These are phyloP conservation scores for Furcasterigmium sp. DNA, from an alignment of 2,329 filamentous ascomycete genomes.

Conservation along the genomic window DNA sequence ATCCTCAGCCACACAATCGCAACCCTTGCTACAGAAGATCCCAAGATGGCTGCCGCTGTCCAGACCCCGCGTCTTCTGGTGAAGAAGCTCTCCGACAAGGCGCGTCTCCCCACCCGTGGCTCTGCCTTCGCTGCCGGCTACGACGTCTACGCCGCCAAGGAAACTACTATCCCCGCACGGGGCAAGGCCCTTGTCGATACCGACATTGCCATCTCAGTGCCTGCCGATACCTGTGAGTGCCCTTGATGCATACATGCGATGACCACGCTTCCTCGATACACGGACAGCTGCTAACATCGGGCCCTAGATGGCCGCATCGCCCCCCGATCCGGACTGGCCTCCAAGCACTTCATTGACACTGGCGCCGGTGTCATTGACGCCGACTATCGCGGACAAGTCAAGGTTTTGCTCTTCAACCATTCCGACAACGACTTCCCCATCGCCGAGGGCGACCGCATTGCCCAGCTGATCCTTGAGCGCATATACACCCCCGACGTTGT, in stretches of 20 bases:
- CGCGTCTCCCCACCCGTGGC: conserved; percentile 80
- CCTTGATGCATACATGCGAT: background rate
- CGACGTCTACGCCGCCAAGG: conserved; percentile 78
- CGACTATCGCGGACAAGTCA: conserved; percentile 91
- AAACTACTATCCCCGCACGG: conserved; percentile 70
- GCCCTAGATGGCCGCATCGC: conserved; percentile 76
- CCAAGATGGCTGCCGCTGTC: conserved; percentile 27
- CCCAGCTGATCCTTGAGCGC: conserved; percentile 89
- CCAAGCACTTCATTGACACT: conserved; percentile 94
- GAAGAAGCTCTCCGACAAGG: conserved; percentile 79
- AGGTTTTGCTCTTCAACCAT: conserved; percentile 93
- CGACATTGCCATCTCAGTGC: conserved; percentile 85
- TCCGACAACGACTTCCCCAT: conserved; percentile 75
- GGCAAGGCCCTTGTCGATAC: conserved; percentile 87
- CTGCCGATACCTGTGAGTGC: conserved; percentile 81
- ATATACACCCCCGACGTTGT: conserved; percentile 89
- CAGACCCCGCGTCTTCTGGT: conserved; percentile 65
- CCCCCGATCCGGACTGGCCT: conserved; percentile 82
- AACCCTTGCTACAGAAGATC: conserved; percentile 21
- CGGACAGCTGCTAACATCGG: conserved; percentile 3
- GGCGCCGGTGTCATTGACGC: conserved; percentile 97
- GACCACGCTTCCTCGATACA: background rate
- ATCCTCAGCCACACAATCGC: conserved; percentile 16
- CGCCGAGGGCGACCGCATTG: conserved; percentile 82
- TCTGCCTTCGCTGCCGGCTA: conserved; percentile 89